Base-by-base conservation (phyloP, 2,329 filamentous ascomycete genomes). In the Botrytis galanthina region DNA sequence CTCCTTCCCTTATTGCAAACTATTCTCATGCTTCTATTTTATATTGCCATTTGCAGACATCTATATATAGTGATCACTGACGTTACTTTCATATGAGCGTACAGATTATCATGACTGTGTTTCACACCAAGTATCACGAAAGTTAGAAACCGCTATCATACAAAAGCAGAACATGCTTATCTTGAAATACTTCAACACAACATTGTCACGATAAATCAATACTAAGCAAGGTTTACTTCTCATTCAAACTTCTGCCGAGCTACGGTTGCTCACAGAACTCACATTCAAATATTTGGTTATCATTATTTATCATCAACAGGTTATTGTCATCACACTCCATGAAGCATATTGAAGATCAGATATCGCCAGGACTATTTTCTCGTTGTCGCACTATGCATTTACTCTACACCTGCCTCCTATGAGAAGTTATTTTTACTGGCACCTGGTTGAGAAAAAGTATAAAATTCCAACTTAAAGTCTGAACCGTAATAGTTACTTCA, bases 1-100 rank as follows among this genome's bases (percentile, higher is more conserved):
- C n/a, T 29, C 8, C 3, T 3, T 6, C 12, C 6, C 6, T 54
- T 1, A 6, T 18, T 6, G 6, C 14, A 0, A 4, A 8, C 3
- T 2, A 1, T 9, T 6, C 3, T 6, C 3, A 0, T 29, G 4
- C 12, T 29, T 18, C 2, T 29, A 18, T 16, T 16, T 0, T 3
- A 35, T 1, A 4, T 6, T 22, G 37, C 3, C 1, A 12, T 26
- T 60, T 37, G 16, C 4, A 37, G 32, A 26, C n/a, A 12, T 37
- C 0, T 60, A 10, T 20, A 0, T 22, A 61, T n/a, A 39, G 10
- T 61, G 4, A 39, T 10, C 35, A 14, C 1, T 9, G 5, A 1
- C 7, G 10, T 0, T 26, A 16, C 4, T 5, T 35, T 4, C 18
- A 0, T 2, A 12, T 32, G 9, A 22, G 32, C 7, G 12, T 22